A percentile compares a stretch with the other conserved stretches of the same genome.
These are phyloP conservation scores for Pilobolus umbonatus DNA, from an alignment of 192 early-diverging fungal genomes.

Conservation along the genomic window DNA sequence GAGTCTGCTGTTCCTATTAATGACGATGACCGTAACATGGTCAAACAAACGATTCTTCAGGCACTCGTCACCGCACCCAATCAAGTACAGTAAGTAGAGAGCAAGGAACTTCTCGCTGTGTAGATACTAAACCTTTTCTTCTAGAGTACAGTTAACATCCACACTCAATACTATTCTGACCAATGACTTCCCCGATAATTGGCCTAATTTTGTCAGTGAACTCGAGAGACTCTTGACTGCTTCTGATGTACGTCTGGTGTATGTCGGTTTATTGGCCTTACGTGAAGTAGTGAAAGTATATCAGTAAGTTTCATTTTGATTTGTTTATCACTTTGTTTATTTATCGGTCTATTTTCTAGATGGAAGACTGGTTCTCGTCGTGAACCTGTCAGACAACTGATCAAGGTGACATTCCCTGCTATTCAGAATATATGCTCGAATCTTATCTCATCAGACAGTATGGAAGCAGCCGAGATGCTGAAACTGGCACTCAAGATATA, in stretches of 20 bases:
- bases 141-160: slow-evolving; percentile 69
- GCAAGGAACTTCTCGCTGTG: background rate
- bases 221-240: slow-evolving; percentile 59
- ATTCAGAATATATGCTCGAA: slow-evolving; percentile 73
- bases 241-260: slow-evolving; percentile 62
- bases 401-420: slow-evolving; percentile 70
- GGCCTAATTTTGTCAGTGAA: slow-evolving; percentile 72
- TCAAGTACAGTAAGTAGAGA: slow-evolving; percentile 58
- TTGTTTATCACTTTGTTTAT: background rate
- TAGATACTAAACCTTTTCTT: background rate
- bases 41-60: slow-evolving; percentile 70
- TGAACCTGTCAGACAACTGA: slow-evolving; percentile 61
- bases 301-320: slow-evolving; percentile 44
- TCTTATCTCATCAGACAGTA: slow-evolving; percentile 53
- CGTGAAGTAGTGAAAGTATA: slow-evolving; percentile 77
- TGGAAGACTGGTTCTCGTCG: slow-evolving; percentile 62
- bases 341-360: slow-evolving; percentile 39
- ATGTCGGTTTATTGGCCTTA: slow-evolving; percentile 75
- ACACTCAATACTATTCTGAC: slow-evolving; percentile 72
- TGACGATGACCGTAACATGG: slow-evolving; percentile 64
- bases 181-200: slow-evolving; percentile 74
- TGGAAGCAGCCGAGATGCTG: slow-evolving; percentile 79
- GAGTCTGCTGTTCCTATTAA: slow-evolving; percentile 41
- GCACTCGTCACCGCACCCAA: slow-evolving; percentile 67
- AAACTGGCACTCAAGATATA: slow-evolving; percentile 85